phyloP scores from a whole-genome alignment of 305 asterid species.

The Andrographis paniculata region DNA sequence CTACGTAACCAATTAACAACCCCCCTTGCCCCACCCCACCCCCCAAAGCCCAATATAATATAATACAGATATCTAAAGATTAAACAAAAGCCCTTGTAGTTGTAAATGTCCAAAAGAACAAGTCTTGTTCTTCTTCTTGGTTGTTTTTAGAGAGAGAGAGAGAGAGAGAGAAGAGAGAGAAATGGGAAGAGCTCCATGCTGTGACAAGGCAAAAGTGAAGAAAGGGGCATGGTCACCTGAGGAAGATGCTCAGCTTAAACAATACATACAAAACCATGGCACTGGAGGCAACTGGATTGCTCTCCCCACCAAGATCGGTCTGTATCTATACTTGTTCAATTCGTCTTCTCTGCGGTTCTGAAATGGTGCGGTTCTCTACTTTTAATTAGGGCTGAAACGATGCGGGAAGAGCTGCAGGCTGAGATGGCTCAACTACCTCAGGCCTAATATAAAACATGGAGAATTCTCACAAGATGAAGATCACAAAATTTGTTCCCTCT shows the following conservation, averaged over 20 bases:
- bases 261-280: slow-evolving; percentile 56
- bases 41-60: too few species aligned
- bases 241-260: slow-evolving; percentile 70
- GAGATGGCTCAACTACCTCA: slow-evolving; percentile 84
- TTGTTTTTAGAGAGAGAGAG: background rate
- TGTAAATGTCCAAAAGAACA: background rate
- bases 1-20: too few species aligned
- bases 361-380: too few species aligned
- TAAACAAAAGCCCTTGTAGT: background rate
- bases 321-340: background rate
- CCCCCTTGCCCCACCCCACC: too few species aligned
- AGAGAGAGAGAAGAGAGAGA: too few species aligned
- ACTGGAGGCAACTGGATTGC: slow-evolving; percentile 67
- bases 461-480: slow-evolving; percentile 76
- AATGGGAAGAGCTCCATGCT: slow-evolving; percentile 97
- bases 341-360: too few species aligned
- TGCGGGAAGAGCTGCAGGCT: slow-evolving; percentile 92
- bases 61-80: too few species aligned
- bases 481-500: slow-evolving; percentile 58
- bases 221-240: slow-evolving; percentile 94
- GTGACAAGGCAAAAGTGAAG: slow-evolving; percentile 84
- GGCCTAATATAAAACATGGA: slow-evolving; percentile 85
- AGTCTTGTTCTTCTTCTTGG: too few species aligned
- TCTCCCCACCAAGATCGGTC: background rate
- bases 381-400: slow-evolving; percentile 73